phyloP scores from a whole-genome alignment of 441 rosid species.

The Croton setiger region DNA sequence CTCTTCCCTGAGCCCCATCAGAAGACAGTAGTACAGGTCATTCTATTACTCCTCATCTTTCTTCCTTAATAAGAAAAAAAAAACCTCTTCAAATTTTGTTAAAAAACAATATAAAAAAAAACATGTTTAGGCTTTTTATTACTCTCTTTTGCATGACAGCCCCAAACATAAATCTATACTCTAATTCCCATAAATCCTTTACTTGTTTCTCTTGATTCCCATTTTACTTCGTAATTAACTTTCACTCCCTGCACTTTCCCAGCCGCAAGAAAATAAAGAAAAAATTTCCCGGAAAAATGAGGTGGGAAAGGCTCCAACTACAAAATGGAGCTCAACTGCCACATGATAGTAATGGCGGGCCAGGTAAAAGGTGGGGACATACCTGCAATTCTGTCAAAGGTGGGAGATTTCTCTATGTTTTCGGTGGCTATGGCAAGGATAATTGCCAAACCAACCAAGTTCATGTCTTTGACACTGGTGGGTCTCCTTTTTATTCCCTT shows the following conservation, averaged over 20 bases:
- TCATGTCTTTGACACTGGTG: constrained; percentile 92
- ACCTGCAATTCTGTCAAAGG: constrained; percentile 85
- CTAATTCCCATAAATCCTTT: not conserved
- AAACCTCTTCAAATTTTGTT: not conserved
- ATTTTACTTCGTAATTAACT: not conserved
- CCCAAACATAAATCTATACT: not conserved
- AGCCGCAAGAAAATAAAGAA: constrained; percentile 14
- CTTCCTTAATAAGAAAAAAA: too few species aligned
- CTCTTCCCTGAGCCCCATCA: constrained; percentile 1
- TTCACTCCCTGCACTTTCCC: constrained; percentile 24
- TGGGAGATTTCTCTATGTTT: constrained; percentile 80
- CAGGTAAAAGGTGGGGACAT: constrained; percentile 98
- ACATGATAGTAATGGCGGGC: constrained; percentile 48
- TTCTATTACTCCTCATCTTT: not conserved
- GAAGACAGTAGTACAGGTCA: not conserved
- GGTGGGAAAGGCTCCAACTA: constrained; percentile 79
- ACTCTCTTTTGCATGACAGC: constrained; percentile 22
- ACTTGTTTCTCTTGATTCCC: not conserved
- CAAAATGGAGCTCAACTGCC: constrained; percentile 27
- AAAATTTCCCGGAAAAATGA: constrained; percentile 43
- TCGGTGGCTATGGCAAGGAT: constrained; percentile 92
- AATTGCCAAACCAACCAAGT: constrained; percentile 97
- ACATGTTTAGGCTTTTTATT: constrained; percentile 4
- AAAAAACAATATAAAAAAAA: not conserved
- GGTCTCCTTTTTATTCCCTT: constrained; percentile 23